These are phyloP conservation scores for Neopestalotiopsis clavispora DNA, from an alignment of 2,329 filamentous ascomycete species.

Conservation along the genomic window DNA sequence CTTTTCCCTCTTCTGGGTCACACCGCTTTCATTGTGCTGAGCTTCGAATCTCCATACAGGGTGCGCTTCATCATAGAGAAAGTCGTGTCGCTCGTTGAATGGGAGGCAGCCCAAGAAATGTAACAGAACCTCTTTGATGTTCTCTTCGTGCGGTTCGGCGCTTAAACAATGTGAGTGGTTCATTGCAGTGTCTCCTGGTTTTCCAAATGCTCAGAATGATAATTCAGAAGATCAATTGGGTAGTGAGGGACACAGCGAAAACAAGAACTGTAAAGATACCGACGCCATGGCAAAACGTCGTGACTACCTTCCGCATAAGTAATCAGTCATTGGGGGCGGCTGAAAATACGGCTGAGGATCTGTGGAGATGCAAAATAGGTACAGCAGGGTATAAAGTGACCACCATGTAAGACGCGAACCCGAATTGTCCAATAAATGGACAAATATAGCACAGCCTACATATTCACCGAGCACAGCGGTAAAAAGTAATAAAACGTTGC, in stretches of 20 bases:
- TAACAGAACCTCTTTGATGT: not conserved
- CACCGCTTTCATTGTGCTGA: not conserved
- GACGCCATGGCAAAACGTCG: not conserved
- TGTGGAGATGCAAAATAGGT: not conserved
- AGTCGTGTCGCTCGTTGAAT: not conserved
- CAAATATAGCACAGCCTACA: not conserved
- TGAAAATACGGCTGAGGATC: not conserved
- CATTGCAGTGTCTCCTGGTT: too few relatives aligned
- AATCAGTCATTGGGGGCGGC: not conserved
- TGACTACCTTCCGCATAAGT: not conserved
- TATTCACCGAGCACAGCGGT: not conserved
- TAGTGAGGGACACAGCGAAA: too few relatives aligned
- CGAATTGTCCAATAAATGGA: not conserved
- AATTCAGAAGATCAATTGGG: too few relatives aligned
- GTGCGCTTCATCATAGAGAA: not conserved
- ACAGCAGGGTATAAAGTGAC: not conserved
- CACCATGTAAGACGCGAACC: not conserved
- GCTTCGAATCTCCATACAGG: not conserved
- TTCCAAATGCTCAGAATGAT: too few relatives aligned
- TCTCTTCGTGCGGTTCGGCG: not conserved
- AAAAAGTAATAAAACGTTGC: not conserved
- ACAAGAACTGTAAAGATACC: too few relatives aligned
- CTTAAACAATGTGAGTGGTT: not conserved
- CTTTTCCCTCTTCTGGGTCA: not conserved
- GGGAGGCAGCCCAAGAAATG: not conserved